phyloP scores from a whole-genome alignment of 345 rosid genomes.

The Aquilaria yunnanensis region DNA sequence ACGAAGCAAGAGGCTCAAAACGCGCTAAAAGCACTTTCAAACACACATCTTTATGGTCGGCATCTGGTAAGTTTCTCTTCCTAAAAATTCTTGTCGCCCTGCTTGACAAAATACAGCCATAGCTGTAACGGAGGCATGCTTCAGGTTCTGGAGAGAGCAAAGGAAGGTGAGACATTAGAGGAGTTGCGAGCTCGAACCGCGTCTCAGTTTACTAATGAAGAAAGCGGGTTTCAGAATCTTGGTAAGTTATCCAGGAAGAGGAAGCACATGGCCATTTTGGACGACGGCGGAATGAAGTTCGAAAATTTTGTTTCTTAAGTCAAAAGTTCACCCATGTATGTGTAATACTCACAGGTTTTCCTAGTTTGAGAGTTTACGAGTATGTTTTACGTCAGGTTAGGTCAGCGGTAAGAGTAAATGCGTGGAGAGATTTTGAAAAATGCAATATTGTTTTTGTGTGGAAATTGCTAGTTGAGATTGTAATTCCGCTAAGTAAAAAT shows the following conservation, averaged over 20 bases:
- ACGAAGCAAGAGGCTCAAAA: slow-evolving; percentile 90
- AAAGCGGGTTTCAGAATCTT: slow-evolving; percentile 31
- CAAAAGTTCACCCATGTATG: too few relatives aligned
- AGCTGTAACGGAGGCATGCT: neutral
- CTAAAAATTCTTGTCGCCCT: neutral
- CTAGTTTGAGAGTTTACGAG: too few relatives aligned
- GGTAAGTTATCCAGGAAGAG: slow-evolving; percentile 53
- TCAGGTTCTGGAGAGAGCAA: slow-evolving; percentile 82
- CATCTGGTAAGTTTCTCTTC: slow-evolving; percentile 55
- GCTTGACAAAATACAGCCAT: neutral
- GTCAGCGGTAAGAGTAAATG: too few relatives aligned
- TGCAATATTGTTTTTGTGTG: too few relatives aligned
- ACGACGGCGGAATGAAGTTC: slow-evolving; percentile 53
- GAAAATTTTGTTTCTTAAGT: slow-evolving; percentile 10
- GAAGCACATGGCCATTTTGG: slow-evolving; percentile 44
- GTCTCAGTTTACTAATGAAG: slow-evolving; percentile 60
- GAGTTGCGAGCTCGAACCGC: slow-evolving; percentile 67
- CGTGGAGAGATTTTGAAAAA: too few relatives aligned
- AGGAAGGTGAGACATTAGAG: slow-evolving; percentile 88
- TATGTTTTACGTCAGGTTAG: too few relatives aligned
- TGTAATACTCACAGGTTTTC: too few relatives aligned
- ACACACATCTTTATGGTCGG: slow-evolving; percentile 84
- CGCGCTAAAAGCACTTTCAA: slow-evolving; percentile 60
- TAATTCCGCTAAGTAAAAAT: too few relatives aligned
- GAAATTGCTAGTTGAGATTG: too few relatives aligned